Evolutionary conservation across 129 eudicot genomes (phyloP), one percentile per base, ranked within the genome.

Genomic region (Kitagawia praeruptora): DNA sequence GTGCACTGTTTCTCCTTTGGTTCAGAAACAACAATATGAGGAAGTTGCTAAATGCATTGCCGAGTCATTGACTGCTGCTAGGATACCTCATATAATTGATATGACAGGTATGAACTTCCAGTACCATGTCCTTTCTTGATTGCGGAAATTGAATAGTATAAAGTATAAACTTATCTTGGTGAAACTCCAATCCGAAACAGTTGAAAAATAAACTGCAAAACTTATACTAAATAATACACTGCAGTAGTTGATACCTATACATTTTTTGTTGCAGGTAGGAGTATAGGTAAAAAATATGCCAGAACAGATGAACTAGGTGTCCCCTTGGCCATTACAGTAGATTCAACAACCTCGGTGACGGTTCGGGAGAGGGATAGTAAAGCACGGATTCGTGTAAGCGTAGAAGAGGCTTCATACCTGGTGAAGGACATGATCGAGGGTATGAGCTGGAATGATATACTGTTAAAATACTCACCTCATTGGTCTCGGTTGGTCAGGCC

Each of bases 261-360:
- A 74, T 56, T 19, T 5, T 64, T 66, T 82, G 28, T 61, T 85
- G 70, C 80, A 89, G 94, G 94, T 37, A 84, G 84, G 7, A 79
- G 88, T 42, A 89, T 89, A 47, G 93, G 91, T 23, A 87, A 82
- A 14, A 45, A 45, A 9, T 45, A 83, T 45, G 47, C 47, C 47
- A 45, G 47, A 45, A 45, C 13, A 8, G 47, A 3, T 10, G 47
- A 45, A 45, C 47, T 6, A 45, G 47, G 47, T 9, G 47, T 45
- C 83, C 91, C 91, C 8, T 74, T 89, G 80, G 94, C 93, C 40
- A 87, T 89, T 31, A 89, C 91, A 15, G 93, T 89, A 45, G 91
- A 89, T 82, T 80, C 86, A n/a, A 48, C 81, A 53, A 15, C 88
- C 48, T 82, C 91, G 16, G 93, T 89, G 76, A 89, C 93, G 10